A percentile compares a stretch with the other conserved stretches of the same genome.
Conservation (phyloP, 768 basidiomycete genomes). For the Termitomyces titanicus region DNA sequence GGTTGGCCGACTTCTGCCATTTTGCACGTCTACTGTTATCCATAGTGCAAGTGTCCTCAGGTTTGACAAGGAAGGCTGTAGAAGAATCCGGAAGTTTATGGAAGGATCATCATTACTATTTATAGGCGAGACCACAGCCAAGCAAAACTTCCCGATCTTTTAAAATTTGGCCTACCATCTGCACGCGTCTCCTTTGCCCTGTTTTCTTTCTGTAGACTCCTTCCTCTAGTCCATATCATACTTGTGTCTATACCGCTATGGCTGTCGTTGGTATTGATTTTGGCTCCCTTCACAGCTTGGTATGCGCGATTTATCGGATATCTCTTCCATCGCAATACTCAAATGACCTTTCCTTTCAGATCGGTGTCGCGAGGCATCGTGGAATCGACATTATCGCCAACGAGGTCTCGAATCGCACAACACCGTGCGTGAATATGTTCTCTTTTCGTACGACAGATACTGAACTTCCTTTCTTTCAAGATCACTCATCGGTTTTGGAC, state of each 20-base stretch:
- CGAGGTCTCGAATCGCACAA: constrained; percentile 95
- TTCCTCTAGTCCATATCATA: constrained; percentile 10
- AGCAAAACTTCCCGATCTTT: constrained; percentile 18
- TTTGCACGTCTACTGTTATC: too few relatives aligned
- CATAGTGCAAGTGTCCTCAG: too few relatives aligned
- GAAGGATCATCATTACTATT: constrained; percentile 19
- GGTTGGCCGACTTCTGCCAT: too few relatives aligned
- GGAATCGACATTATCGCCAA: constrained; percentile 99
- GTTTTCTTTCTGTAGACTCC: constrained; percentile 9
- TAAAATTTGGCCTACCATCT: constrained; percentile 16
- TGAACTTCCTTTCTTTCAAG: constrained; percentile 33
- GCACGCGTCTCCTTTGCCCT: constrained; percentile 5
- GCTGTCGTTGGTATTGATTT: constrained; percentile 96
- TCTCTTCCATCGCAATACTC: constrained; percentile 1
- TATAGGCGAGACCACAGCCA: constrained; percentile 19
- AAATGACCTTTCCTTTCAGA: constrained; percentile 42
- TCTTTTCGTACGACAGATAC: background rate
- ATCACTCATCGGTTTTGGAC: constrained; percentile 92
- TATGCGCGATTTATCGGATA: constrained; percentile 25
- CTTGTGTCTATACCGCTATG: constrained; percentile 43
- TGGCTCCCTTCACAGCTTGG: constrained; percentile 88
- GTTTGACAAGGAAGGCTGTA: too few relatives aligned
- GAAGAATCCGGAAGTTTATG: constrained; percentile 22
- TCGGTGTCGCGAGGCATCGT: constrained; percentile 92
- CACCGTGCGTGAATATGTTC: constrained; percentile 64